A percentile compares a stretch with the other conserved stretches of the same genome.
Conservation (phyloP, 1,139 yeast genomes). For the Kurtzmaniella quercitrusa region DNA sequence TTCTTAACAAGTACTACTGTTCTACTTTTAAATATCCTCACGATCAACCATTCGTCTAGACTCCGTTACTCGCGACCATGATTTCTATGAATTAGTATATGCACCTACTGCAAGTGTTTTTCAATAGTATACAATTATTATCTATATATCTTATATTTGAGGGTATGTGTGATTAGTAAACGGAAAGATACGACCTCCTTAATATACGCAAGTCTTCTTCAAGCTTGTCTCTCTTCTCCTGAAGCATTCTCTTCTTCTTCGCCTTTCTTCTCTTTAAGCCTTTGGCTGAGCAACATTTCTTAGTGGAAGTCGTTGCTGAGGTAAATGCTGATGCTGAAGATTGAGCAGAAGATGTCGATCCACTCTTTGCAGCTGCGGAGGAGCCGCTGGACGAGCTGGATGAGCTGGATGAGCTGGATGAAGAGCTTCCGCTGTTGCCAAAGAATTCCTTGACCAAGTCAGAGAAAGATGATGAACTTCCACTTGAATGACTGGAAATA, state of each 20-base stretch:
- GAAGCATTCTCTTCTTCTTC: constrained; percentile 7
- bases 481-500: constrained; percentile 4
- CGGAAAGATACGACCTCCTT: not conserved
- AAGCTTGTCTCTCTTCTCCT: constrained; percentile 4
- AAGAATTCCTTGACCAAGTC: constrained; percentile 6
- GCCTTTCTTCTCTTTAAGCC: constrained; percentile 2
- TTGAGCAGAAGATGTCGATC: constrained; percentile 2
- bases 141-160: not conserved
- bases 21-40: too few relatives aligned
- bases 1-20: too few relatives aligned
- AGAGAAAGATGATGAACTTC: constrained; percentile 11
- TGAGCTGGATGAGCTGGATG: not conserved
- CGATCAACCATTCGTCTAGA: too few relatives aligned
- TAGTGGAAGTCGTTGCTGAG: not conserved
- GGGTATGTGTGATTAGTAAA: not conserved
- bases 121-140: not conserved
- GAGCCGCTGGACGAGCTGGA: not conserved
- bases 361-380: not conserved
- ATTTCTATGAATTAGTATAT: too few relatives aligned
- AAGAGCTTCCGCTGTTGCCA: constrained; percentile 9
- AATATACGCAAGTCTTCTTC: constrained; percentile 1
- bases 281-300: constrained; percentile 4
- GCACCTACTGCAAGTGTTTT: not conserved
- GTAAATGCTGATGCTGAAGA: not conserved
- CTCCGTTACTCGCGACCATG: too few relatives aligned